Percentiles rank a stretch among this genome's conserved stretches.
Evolutionary conservation across 768 basidiomycete genomes (phyloP).

Genomic region (Coprinopsis strossmayeri): DNA sequence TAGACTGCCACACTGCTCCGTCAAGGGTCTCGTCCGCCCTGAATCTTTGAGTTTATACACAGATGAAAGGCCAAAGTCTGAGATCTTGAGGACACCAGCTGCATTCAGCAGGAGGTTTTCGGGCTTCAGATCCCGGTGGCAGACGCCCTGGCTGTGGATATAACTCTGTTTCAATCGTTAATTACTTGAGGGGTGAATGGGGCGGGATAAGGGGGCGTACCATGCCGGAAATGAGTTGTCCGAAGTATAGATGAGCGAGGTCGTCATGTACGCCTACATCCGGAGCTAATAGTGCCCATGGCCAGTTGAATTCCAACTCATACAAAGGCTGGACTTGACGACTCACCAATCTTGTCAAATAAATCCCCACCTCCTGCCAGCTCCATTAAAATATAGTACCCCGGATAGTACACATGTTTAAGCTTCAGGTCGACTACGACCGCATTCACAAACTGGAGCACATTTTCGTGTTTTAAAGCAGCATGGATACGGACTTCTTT

Average conservation of each 20-base stretch:
- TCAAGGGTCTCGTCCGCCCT: constrained; percentile 69
- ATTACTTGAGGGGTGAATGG: constrained; percentile 1
- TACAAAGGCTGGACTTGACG: neutral
- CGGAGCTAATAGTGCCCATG: constrained; percentile 56
- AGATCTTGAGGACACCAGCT: constrained; percentile 83
- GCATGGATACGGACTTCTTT: constrained; percentile 92
- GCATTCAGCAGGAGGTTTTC: constrained; percentile 89
- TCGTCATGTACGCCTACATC: constrained; percentile 85
- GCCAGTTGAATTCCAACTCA: neutral
- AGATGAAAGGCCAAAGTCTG: constrained; percentile 91
- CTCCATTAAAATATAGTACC: constrained; percentile 90
- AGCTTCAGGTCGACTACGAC: constrained; percentile 66
- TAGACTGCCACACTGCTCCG: constrained; percentile 83
- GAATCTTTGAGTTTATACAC: constrained; percentile 82
- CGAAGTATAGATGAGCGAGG: constrained; percentile 86
- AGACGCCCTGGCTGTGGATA: constrained; percentile 85
- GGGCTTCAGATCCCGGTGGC: constrained; percentile 95
- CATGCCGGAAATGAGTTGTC: constrained; percentile 78
- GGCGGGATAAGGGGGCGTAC: constrained; percentile 33
- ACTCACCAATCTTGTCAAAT: constrained; percentile 95
- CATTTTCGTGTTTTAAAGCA: constrained; percentile 68
- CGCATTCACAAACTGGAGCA: constrained; percentile 80
- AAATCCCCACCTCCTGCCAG: constrained; percentile 91
- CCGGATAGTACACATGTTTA: constrained; percentile 56
- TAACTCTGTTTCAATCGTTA: constrained; percentile 47